Base-by-base conservation (phyloP, 352 stramenopile species). In the Pythium phragmiticola region DNA sequence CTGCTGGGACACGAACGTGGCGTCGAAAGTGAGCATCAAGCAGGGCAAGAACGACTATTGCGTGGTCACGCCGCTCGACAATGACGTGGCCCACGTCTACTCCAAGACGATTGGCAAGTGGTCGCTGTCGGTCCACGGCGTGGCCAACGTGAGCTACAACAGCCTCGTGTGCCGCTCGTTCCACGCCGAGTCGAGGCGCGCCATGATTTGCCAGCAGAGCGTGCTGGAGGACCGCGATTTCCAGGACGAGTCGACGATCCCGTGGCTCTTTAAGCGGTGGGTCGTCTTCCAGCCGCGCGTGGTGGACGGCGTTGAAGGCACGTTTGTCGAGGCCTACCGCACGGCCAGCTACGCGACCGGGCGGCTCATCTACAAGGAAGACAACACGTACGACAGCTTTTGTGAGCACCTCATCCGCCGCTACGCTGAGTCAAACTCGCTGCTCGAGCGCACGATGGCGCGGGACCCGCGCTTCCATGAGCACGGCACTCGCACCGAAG, bases 361-460 rank as follows among this genome's bases (percentile, higher is more conserved):
- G 2, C 67, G 82, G 21, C 82, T 87, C 60, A 91, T 94, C 67
- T 94, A 94, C 81, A 92, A 92, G 71, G 86, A 92, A 48, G 85
- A 92, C 75, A 92, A 92, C 66, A 90, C 82, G 68, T 94, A 94
- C 76, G 86, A 94, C 70, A 92, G 84, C 66, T 94, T 94, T 63
- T 94, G 86, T 67, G 86, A 94, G 68, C 86, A 94, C 71, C 60
- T 94, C 53, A 94, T 94, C 70, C 82, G 86, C 54, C 82, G 86
- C 39, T 94, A 94, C 57, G 83, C 86, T 46, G 86, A 94, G 72
- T 92, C 80, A 9, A 94, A 94, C 61, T 76, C 80, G 57, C 70
- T 94, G 46, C 68, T 94, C 39, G 86, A 94, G 65, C 70, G 79
- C 26, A 92, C 90, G 82, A 92, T 94, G 83, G 86, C 86, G 26